Evolutionary conservation across 2,329 filamentous ascomycete species (phyloP).

Genomic region (Lecanicillium sp.): DNA sequence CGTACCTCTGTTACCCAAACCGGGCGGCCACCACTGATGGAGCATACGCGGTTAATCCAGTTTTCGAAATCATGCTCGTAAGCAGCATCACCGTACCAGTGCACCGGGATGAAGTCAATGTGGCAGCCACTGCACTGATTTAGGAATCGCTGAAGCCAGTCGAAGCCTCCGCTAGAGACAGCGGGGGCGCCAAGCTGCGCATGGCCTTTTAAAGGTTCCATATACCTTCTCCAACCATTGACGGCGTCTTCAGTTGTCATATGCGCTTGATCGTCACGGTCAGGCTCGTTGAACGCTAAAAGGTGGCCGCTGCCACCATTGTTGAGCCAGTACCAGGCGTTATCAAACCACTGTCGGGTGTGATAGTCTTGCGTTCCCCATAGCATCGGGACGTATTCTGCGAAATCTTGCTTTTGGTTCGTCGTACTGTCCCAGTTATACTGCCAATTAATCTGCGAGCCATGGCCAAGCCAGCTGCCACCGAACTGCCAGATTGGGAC

Average conservation of each 20-base stretch:
- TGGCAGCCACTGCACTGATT: constrained; percentile 33
- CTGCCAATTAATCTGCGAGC: constrained; percentile 19
- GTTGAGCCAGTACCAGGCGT: constrained; percentile 14
- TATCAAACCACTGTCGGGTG: constrained; percentile 16
- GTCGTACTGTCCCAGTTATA: constrained; percentile 22
- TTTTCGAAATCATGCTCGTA: constrained; percentile 35
- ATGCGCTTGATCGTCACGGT: constrained; percentile 16
- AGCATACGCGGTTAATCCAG: constrained; percentile 33
- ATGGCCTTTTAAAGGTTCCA: constrained; percentile 37
- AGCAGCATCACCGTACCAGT: constrained; percentile 39
- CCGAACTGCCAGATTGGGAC: constrained; percentile 19
- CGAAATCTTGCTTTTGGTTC: constrained; percentile 16
- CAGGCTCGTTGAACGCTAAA: constrained; percentile 22
- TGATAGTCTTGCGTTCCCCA: constrained; percentile 17
- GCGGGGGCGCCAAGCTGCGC: constrained; percentile 40
- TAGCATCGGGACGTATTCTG: constrained; percentile 21
- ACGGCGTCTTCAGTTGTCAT: constrained; percentile 30
- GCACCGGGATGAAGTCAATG: constrained; percentile 39
- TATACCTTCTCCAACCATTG: constrained; percentile 33
- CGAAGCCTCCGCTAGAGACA: constrained; percentile 40
- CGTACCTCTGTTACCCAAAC: constrained; percentile 39
- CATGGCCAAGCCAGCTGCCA: constrained; percentile 10
- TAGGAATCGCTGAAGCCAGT: constrained; percentile 38
- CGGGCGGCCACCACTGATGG: constrained; percentile 27
- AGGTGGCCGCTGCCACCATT: constrained; percentile 18